phyloP scores from a whole-genome alignment of 2,329 filamentous ascomycete species.

The Colletotrichum truncatum region DNA sequence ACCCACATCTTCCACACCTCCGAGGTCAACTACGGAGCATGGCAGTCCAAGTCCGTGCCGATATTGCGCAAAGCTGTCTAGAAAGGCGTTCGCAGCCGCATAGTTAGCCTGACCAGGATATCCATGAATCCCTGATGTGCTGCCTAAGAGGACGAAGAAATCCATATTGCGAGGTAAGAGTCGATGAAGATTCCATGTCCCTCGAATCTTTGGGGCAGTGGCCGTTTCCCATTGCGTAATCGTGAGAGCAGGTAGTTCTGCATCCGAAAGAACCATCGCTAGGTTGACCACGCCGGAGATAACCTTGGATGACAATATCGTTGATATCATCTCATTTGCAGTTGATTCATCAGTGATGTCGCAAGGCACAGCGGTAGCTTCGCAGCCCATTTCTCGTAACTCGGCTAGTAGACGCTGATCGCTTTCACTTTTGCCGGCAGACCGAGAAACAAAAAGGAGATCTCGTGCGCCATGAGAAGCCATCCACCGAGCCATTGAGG shows the following conservation, averaged over 20 bases:
- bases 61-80: slow-evolving; percentile 48
- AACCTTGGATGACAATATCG: neutral
- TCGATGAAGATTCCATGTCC: slow-evolving; percentile 53
- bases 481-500: slow-evolving; percentile 40
- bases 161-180: slow-evolving; percentile 34
- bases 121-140: slow-evolving; percentile 44
- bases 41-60: slow-evolving; percentile 44
- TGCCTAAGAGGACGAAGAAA: slow-evolving; percentile 49
- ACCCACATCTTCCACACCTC: slow-evolving; percentile 47
- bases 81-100: slow-evolving; percentile 49
- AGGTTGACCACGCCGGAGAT: slow-evolving; percentile 10
- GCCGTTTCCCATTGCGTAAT: slow-evolving; percentile 44
- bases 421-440: slow-evolving; percentile 11
- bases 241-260: slow-evolving; percentile 42
- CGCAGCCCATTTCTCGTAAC: neutral
- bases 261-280: slow-evolving; percentile 23
- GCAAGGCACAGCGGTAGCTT: neutral
- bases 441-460: slow-evolving; percentile 38
- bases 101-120: slow-evolving; percentile 50
- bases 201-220: slow-evolving; percentile 49
- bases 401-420: neutral
- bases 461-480: slow-evolving; percentile 37
- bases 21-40: slow-evolving; percentile 49
- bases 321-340: neutral
- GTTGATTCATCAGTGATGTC: neutral